phyloP scores from a whole-genome alignment of 306 rosid species.

The Casuarina cunninghamiana region DNA sequence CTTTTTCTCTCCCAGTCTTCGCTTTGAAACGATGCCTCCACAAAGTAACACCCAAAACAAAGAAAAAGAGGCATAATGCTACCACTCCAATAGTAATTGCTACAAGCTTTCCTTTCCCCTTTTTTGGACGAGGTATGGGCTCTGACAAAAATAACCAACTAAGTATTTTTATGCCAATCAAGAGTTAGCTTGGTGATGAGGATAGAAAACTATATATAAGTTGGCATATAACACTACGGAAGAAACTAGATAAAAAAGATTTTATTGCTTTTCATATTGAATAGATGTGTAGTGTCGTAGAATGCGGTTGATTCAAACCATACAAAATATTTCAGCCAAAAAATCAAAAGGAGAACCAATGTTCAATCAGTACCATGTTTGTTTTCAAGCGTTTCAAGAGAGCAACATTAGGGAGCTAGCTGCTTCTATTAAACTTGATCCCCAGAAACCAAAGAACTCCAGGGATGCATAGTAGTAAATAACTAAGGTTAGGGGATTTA shows the following conservation, averaged over 20 bases:
- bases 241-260: background rate
- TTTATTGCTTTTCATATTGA: background rate
- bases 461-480: too few species aligned
- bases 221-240: background rate
- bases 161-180: background rate
- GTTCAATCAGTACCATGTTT: too few species aligned
- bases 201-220: too few species aligned
- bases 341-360: background rate
- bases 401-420: too few species aligned
- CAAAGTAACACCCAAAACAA: background rate
- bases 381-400: too few species aligned
- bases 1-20: background rate
- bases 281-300: background rate
- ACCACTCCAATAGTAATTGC: background rate
- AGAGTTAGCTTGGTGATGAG: background rate
- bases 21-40: background rate
- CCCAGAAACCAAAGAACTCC: background rate
- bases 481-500: background rate
- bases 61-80: background rate
- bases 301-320: background rate
- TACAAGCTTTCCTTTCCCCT: background rate
- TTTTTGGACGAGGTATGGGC: background rate
- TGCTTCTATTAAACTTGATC: too few species aligned
- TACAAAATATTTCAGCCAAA: background rate
- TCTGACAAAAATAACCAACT: background rate